Percentiles rank a stretch among this genome's conserved stretches.
Evolutionary conservation across 805 yeast species (phyloP).

Genomic region (Debaryomyces tyrocola): DNA sequence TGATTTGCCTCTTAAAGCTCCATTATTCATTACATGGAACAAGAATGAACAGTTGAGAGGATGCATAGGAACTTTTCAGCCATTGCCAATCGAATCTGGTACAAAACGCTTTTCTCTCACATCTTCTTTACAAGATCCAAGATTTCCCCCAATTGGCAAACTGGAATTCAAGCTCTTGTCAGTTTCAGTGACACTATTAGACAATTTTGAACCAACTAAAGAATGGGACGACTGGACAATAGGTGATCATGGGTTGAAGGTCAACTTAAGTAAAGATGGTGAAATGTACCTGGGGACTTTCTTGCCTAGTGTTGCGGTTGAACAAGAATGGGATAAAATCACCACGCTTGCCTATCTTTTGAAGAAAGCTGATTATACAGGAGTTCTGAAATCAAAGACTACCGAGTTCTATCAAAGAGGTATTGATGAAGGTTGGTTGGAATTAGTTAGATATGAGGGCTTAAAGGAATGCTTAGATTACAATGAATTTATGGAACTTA

Average conservation of each 20-base stretch:
- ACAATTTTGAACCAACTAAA: constrained; percentile 51
- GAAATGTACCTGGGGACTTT: constrained; percentile 69
- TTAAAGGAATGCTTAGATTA: constrained; percentile 26
- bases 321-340: constrained; percentile 76
- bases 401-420: constrained; percentile 28
- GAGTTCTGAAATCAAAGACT: constrained; percentile 13
- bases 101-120: constrained; percentile 58
- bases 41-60: constrained; percentile 63
- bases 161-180: constrained; percentile 53
- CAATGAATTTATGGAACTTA: constrained; percentile 20
- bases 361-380: constrained; percentile 61
- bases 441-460: constrained; percentile 37
- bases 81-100: constrained; percentile 55
- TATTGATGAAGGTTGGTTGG: constrained; percentile 32
- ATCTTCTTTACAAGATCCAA: constrained; percentile 71
- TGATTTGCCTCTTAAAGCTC: constrained; percentile 33
- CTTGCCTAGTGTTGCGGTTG: constrained; percentile 85
- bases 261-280: constrained; percentile 46
- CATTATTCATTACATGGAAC: constrained; percentile 91
- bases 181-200: constrained; percentile 65
- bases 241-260: constrained; percentile 79
- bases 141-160: constrained; percentile 65
- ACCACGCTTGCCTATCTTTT: constrained; percentile 73
- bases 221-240: constrained; percentile 73
- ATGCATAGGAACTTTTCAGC: constrained; percentile 87